phyloP scores from a whole-genome alignment of 2,329 filamentous ascomycete species.

The Pezicula rhizophila region DNA sequence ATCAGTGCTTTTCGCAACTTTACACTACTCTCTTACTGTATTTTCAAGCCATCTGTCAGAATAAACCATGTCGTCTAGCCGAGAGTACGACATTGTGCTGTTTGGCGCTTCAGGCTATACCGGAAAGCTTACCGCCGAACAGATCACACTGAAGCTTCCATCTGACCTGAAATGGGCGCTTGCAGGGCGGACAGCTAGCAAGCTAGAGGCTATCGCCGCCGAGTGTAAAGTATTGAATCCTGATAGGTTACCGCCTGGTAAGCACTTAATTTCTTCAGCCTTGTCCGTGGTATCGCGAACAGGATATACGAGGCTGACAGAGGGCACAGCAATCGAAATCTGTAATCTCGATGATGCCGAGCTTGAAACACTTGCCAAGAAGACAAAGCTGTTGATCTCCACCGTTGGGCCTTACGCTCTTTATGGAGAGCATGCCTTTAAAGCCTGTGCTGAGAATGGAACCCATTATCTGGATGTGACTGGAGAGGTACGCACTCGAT shows the following conservation, averaged over 20 bases:
- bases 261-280: slow-evolving; percentile 13
- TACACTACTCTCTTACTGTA: too few species aligned
- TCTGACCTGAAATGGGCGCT: slow-evolving; percentile 82
- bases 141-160: slow-evolving; percentile 65
- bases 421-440: slow-evolving; percentile 53
- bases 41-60: background rate
- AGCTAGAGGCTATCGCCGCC: slow-evolving; percentile 63
- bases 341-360: slow-evolving; percentile 40
- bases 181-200: slow-evolving; percentile 72
- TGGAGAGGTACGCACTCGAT: slow-evolving; percentile 37
- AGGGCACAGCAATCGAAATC: slow-evolving; percentile 42
- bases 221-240: slow-evolving; percentile 61
- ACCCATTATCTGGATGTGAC: slow-evolving; percentile 62
- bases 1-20: too few species aligned
- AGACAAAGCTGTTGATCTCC: slow-evolving; percentile 50
- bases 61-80: slow-evolving; percentile 14
- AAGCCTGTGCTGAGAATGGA: slow-evolving; percentile 54
- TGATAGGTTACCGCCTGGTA: slow-evolving; percentile 67
- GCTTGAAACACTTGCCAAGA: slow-evolving; percentile 44
- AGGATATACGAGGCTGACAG: too few species aligned
- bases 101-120: slow-evolving; percentile 77
- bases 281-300: background rate
- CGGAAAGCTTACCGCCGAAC: slow-evolving; percentile 68
- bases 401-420: slow-evolving; percentile 53
- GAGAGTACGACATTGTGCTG: slow-evolving; percentile 58